These are phyloP conservation scores for Blastomyces gilchristii DNA, from an alignment of 2,329 filamentous ascomycete species.

Conservation along the genomic window DNA sequence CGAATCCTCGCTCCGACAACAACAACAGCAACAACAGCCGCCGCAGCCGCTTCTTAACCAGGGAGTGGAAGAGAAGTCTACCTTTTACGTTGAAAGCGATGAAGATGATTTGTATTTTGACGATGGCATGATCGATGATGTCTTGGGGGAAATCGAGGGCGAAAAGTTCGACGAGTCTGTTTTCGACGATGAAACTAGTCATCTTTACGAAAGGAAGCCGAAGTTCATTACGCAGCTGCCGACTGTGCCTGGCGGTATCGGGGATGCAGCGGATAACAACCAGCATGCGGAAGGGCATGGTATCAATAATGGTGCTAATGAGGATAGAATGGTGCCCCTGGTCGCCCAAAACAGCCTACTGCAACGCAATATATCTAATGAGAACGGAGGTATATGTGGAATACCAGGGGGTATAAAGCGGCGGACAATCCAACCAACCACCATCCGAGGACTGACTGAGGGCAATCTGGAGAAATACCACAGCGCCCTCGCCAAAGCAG, in stretches of 20 bases:
- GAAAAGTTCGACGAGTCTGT: slow-evolving; percentile 38
- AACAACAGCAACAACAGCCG: not conserved
- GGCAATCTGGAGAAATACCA: slow-evolving; percentile 62
- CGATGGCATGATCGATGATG: slow-evolving; percentile 35
- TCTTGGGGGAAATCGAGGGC: slow-evolving; percentile 24
- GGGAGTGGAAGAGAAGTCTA: not conserved
- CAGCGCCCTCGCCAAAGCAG: slow-evolving; percentile 71
- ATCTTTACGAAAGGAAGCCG: slow-evolving; percentile 33
- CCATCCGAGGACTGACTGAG: slow-evolving; percentile 11
- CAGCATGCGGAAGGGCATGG: not conserved
- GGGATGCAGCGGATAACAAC: not conserved
- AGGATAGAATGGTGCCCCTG: not conserved
- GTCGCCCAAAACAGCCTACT: slow-evolving; percentile 1
- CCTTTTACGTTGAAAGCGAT: slow-evolving; percentile 8
- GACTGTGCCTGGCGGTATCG: not conserved
- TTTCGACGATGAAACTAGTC: slow-evolving; percentile 39
- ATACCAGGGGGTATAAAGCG: not conserved
- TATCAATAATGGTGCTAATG: not conserved
- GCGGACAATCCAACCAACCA: slow-evolving; percentile 10
- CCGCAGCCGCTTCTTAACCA: not conserved
- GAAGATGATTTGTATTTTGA: slow-evolving; percentile 39
- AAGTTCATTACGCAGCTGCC: slow-evolving; percentile 5
- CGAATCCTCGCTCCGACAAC: not conserved
- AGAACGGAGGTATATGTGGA: not conserved
- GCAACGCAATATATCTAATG: not conserved